A percentile compares a stretch with the other conserved stretches of the same genome.
These are phyloP conservation scores for Phytophthora pseudosyringae DNA, from an alignment of 352 stramenopile genomes.

Conservation along the genomic window DNA sequence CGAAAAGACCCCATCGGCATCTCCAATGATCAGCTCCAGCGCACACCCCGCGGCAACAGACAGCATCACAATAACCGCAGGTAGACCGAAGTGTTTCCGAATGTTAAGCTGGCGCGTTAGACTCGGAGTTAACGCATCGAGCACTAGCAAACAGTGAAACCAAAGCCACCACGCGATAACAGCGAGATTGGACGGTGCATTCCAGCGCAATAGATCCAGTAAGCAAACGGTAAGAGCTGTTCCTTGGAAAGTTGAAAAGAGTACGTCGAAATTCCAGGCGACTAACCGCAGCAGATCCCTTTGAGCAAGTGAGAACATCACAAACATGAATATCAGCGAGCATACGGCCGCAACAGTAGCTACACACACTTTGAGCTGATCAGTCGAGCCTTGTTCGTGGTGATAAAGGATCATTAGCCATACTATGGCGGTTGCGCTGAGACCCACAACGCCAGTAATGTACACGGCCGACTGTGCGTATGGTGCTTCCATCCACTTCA, in stretches of 20 bases:
- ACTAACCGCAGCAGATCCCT: constrained; percentile 26
- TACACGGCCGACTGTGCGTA: constrained; percentile 13
- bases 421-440: constrained; percentile 7
- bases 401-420: constrained; percentile 15
- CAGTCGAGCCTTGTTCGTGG: background rate
- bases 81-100: constrained; percentile 24
- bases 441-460: constrained; percentile 7
- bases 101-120: constrained; percentile 11
- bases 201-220: constrained; percentile 45
- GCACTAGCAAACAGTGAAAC: constrained; percentile 53
- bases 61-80: constrained; percentile 20
- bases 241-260: constrained; percentile 33
- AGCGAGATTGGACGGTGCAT: constrained; percentile 31
- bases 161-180: constrained; percentile 53
- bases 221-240: constrained; percentile 31
- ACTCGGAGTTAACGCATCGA: constrained; percentile 54
- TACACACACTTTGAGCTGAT: constrained; percentile 8
- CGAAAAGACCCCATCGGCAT: constrained; percentile 14
- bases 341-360: constrained; percentile 1
- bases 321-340: constrained; percentile 16
- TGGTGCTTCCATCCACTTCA: constrained; percentile 2
- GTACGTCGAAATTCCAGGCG: constrained; percentile 30
- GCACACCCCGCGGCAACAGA: constrained; percentile 7
- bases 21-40: constrained; percentile 12
- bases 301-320: constrained; percentile 14